Evolutionary conservation across 108 stramenopile species (phyloP).

Genomic region (Skeletonema marinoi): DNA sequence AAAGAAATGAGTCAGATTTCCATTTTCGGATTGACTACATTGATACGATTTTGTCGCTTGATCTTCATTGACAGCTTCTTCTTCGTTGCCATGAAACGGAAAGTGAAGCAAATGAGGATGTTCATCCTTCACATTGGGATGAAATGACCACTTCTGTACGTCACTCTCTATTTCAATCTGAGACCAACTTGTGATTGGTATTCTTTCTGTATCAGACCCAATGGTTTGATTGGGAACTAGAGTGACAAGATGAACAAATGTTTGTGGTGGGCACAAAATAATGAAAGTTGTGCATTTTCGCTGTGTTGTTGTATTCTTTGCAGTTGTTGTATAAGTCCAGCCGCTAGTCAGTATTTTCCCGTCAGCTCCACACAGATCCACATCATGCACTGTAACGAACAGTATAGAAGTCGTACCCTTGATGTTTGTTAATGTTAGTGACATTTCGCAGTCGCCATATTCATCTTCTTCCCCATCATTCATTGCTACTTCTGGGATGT

Average conservation of each 20-base stretch:
- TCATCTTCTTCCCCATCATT: conserved; percentile 32
- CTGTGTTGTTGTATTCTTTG: background rate
- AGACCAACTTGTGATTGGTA: conserved; percentile 37
- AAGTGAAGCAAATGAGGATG: conserved; percentile 61
- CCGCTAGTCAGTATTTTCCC: conserved; percentile 28
- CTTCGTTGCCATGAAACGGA: conserved; percentile 49
- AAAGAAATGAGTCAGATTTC: conserved; percentile 87
- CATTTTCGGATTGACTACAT: conserved; percentile 85
- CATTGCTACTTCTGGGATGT: conserved; percentile 39
- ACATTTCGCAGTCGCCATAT: conserved; percentile 18
- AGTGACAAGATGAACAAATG: conserved; percentile 73
- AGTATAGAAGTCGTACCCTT: conserved; percentile 27
- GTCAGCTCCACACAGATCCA: conserved; percentile 23
- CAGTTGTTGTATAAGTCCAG: conserved; percentile 11
- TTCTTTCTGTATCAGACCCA: background rate
- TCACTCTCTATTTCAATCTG: conserved; percentile 75
- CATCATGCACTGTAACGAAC: conserved; percentile 44
- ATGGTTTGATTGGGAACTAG: conserved; percentile 37
- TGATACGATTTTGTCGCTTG: conserved; percentile 44
- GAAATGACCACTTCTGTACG: conserved; percentile 66
- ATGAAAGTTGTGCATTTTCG: conserved; percentile 75
- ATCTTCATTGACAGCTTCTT: conserved; percentile 11
- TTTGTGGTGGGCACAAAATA: conserved; percentile 72
- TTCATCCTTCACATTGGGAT: conserved; percentile 66
- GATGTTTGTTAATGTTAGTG: conserved; percentile 42